phyloP scores from a whole-genome alignment of 2,329 filamentous ascomycete species.

The Aspergillus ustus region DNA sequence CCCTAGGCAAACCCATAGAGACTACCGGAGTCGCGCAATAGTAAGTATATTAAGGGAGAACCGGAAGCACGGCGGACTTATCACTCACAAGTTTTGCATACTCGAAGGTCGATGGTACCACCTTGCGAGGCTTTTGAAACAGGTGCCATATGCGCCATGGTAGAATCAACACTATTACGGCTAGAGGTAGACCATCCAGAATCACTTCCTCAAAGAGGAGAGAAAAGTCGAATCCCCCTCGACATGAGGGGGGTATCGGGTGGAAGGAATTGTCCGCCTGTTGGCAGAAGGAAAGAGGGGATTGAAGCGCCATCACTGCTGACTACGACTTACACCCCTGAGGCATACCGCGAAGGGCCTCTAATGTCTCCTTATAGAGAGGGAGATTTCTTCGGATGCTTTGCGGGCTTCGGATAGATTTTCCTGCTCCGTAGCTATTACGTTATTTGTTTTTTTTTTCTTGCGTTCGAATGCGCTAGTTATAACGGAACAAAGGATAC shows the following conservation, averaged over 20 bases:
- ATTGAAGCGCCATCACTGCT: slow-evolving; percentile 35
- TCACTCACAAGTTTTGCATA: slow-evolving; percentile 43
- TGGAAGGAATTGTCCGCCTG: slow-evolving; percentile 42
- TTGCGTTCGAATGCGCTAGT: neutral
- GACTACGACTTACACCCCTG: slow-evolving; percentile 28
- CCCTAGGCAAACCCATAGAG: slow-evolving; percentile 36
- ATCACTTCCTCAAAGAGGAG: slow-evolving; percentile 53
- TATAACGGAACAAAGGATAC: neutral
- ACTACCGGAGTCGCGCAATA: slow-evolving; percentile 25
- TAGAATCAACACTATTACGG: slow-evolving; percentile 40
- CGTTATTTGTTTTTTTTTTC: slow-evolving; percentile 4
- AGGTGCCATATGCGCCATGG: slow-evolving; percentile 44
- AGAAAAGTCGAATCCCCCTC: slow-evolving; percentile 50
- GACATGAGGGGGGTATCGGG: slow-evolving; percentile 40
- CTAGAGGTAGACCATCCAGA: slow-evolving; percentile 42
- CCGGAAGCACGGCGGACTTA: neutral
- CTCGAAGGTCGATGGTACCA: slow-evolving; percentile 36
- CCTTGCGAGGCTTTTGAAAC: slow-evolving; percentile 39
- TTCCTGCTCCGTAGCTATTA: neutral
- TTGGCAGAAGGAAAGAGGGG: slow-evolving; percentile 32
- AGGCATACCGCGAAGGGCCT: neutral
- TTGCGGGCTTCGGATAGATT: neutral
- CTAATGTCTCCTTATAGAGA: slow-evolving; percentile 10
- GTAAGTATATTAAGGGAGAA: neutral
- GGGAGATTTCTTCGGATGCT: neutral